phyloP scores from a whole-genome alignment of 306 rosid species.

The Canavalia ensiformis region DNA sequence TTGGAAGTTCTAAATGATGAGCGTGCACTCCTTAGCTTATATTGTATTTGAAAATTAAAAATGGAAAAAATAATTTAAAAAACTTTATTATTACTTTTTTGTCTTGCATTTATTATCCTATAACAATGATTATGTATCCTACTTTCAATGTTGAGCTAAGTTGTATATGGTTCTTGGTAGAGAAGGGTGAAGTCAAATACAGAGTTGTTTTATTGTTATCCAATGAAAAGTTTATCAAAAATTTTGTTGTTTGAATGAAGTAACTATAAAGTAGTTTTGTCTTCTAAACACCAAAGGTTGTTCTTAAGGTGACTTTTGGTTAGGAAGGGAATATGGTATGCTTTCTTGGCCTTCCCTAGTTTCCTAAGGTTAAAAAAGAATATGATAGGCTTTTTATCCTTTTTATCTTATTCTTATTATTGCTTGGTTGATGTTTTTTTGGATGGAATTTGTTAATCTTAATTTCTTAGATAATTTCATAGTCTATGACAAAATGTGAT shows the following conservation, averaged over 20 bases:
- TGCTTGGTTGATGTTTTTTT: slow-evolving; percentile 25
- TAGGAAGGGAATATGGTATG: neutral
- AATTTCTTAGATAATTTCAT: neutral
- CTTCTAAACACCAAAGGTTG: neutral
- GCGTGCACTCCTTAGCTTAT: neutral
- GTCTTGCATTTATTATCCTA: neutral
- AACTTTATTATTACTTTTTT: slow-evolving; percentile 7
- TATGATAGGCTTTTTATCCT: neutral
- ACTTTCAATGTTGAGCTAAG: neutral
- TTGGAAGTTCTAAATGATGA: neutral
- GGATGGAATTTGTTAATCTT: neutral
- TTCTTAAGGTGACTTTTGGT: neutral
- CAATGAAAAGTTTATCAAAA: neutral
- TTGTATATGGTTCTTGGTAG: slow-evolving; percentile 11
- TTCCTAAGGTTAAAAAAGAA: neutral
- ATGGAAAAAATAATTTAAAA: neutral
- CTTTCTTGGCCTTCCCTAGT: neutral
- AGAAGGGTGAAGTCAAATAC: slow-evolving; percentile 33
- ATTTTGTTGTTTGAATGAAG: slow-evolving; percentile 8
- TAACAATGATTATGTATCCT: neutral
- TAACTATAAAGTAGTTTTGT: neutral
- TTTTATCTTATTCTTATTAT: neutral
- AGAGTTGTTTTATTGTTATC: slow-evolving; percentile 29
- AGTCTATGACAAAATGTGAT: neutral
- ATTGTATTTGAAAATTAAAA: neutral